These are phyloP conservation scores for Blepharisma undulans DNA, from an alignment of 169 alveolate genomes.

Conservation along the genomic window DNA sequence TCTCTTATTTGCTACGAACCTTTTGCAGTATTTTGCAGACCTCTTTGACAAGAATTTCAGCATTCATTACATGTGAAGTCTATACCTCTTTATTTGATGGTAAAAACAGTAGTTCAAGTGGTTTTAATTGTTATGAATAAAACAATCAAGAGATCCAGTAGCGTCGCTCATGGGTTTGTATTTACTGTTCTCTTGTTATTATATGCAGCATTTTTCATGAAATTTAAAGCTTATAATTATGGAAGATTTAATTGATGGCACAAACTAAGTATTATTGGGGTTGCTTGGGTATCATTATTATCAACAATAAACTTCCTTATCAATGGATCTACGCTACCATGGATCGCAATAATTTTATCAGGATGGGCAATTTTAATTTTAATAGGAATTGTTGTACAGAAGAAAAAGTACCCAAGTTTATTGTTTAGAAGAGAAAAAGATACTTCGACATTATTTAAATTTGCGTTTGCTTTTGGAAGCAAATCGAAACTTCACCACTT, in stretches of 20 bases:
- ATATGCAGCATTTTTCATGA: neutral
- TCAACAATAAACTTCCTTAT: neutral
- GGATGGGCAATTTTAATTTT: neutral
- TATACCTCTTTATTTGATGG: neutral
- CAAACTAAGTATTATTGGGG: neutral
- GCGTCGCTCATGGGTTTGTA: neutral
- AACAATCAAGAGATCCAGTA: neutral
- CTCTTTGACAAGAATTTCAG: slow-evolving; percentile 22
- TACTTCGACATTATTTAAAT: neutral
- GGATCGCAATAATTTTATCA: neutral
- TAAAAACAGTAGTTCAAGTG: slow-evolving; percentile 1
- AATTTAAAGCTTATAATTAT: slow-evolving; percentile 2
- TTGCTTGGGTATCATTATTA: neutral
- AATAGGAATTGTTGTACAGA: neutral
- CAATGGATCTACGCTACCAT: too few relatives aligned
- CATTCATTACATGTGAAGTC: neutral
- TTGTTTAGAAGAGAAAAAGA: neutral
- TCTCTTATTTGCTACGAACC: neutral
- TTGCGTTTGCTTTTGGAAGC: neutral
- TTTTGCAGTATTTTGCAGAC: neutral
- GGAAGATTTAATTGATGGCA: slow-evolving; percentile 7
- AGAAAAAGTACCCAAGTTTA: neutral
- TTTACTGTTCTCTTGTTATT: neutral
- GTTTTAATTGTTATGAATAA: neutral
- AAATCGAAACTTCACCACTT: neutral